Conservation (phyloP, 495 filamentous ascomycete genomes). For the Thozetella sp. region DNA sequence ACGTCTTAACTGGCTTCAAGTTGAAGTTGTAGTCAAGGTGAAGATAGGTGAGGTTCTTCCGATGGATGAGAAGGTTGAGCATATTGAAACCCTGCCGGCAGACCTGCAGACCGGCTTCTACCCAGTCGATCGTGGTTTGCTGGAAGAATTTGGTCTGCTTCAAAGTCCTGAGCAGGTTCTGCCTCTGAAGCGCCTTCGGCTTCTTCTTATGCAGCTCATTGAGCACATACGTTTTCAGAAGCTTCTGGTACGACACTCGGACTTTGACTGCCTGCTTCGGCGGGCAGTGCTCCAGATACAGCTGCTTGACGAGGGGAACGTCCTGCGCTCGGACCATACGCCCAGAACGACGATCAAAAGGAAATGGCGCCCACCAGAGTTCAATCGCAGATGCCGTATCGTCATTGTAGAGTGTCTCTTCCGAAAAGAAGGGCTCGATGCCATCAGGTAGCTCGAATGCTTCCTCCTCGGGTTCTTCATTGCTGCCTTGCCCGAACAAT, state of each 20-base stretch:
- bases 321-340: constrained; percentile 96
- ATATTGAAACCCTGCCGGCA: constrained; percentile 99
- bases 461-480: constrained; percentile 75
- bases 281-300: constrained; percentile 95
- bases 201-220: constrained; percentile 95
- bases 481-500: constrained; percentile 83
- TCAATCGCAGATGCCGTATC: constrained; percentile 93
- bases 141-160: constrained; percentile 99
- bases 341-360: constrained; percentile 96
- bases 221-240: constrained; percentile 94
- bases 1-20: constrained; percentile 96
- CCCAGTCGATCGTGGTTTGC: constrained; percentile 99
- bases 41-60: constrained; percentile 98
- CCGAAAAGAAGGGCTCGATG: constrained; percentile 84
- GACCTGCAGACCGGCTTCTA: constrained; percentile 97
- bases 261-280: constrained; percentile 93
- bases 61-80: constrained; percentile 96
- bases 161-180: constrained; percentile 84
- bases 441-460: constrained; percentile 82
- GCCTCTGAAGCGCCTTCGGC: constrained; percentile 93
- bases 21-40: constrained; percentile 99
- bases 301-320: constrained; percentile 96
- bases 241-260: constrained; percentile 98
- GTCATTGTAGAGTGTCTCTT: constrained; percentile 85
- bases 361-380: constrained; percentile 98